These are phyloP conservation scores for Bothriochloa decipiens DNA, from an alignment of 176 grass and related monocot genomes.

Conservation along the genomic window DNA sequence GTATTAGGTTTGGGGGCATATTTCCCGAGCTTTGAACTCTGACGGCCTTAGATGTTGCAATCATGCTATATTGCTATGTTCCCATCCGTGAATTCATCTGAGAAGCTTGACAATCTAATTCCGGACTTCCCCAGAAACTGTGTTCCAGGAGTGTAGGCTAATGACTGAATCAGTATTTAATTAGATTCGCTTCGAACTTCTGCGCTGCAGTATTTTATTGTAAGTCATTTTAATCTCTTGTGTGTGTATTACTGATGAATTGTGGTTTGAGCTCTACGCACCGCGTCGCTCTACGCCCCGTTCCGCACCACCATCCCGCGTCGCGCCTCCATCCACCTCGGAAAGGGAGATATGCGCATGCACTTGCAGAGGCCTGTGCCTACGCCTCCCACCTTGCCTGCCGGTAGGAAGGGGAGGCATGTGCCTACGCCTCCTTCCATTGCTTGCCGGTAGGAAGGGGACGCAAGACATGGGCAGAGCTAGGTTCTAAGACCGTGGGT, in stretches of 20 bases:
- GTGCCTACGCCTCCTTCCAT: no score
- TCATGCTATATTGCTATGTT: neutral
- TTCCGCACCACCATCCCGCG: no score
- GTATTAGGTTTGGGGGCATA: neutral
- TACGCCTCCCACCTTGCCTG: no score
- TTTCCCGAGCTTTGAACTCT: neutral
- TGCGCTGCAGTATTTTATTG: neutral
- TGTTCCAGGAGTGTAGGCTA: neutral
- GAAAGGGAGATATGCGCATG: no score
- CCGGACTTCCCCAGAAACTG: neutral
- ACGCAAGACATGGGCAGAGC: no score
- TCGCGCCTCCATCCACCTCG: no score
- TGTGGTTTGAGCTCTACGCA: neutral
- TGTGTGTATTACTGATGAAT: neutral
- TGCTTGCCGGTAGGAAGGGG: no score
- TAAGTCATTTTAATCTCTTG: neutral
- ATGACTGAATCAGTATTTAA: neutral
- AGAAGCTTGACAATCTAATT: neutral
- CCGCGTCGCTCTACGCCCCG: no score
- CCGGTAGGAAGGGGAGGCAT: no score
- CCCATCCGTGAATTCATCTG: neutral
- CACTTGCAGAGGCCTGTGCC: no score
- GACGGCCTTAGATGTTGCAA: neutral
- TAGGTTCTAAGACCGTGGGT: no score
- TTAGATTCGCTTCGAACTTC: neutral